phyloP scores from a whole-genome alignment of 2,329 filamentous ascomycete genomes.

The Trichoderma endophyticum region DNA sequence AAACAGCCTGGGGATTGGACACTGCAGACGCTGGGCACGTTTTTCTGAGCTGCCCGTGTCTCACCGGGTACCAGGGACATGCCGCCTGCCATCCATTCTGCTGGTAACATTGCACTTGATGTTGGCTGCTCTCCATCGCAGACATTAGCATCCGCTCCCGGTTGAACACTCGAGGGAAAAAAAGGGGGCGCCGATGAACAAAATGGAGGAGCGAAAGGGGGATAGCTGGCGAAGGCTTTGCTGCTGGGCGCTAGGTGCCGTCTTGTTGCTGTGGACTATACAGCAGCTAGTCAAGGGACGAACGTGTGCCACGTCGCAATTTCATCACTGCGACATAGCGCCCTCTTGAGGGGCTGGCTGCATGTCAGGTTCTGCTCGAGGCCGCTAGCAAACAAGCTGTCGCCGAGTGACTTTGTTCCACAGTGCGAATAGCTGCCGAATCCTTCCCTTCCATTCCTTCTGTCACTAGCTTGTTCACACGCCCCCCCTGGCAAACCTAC shows the following conservation, averaged over 20 bases:
- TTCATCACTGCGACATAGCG: conserved; percentile 16
- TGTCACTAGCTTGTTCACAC: neutral
- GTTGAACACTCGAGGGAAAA: neutral
- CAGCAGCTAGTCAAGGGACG: conserved; percentile 14
- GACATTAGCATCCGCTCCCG: neutral
- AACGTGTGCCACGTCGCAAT: conserved; percentile 21
- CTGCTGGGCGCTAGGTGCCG: neutral
- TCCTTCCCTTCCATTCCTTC: neutral
- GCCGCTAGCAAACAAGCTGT: conserved; percentile 15
- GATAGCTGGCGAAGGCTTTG: neutral
- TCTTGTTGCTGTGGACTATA: neutral
- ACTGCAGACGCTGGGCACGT: neutral
- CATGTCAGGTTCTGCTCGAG: conserved; percentile 15
- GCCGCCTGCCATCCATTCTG: neutral
- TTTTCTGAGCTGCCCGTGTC: neutral
- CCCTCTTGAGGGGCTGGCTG: conserved; percentile 16
- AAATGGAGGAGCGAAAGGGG: neutral
- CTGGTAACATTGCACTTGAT: neutral
- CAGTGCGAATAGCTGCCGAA: conserved; percentile 12
- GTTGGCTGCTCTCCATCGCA: neutral
- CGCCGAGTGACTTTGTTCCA: conserved; percentile 10
- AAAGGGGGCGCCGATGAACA: neutral
- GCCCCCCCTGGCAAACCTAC: neutral
- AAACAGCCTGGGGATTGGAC: neutral
- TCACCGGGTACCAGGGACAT: conserved; percentile 4